Percentiles rank a stretch among this genome's conserved stretches.
Evolutionary conservation across 495 filamentous ascomycete genomes (phyloP).

Genomic region (Bathelium albidoporum): DNA sequence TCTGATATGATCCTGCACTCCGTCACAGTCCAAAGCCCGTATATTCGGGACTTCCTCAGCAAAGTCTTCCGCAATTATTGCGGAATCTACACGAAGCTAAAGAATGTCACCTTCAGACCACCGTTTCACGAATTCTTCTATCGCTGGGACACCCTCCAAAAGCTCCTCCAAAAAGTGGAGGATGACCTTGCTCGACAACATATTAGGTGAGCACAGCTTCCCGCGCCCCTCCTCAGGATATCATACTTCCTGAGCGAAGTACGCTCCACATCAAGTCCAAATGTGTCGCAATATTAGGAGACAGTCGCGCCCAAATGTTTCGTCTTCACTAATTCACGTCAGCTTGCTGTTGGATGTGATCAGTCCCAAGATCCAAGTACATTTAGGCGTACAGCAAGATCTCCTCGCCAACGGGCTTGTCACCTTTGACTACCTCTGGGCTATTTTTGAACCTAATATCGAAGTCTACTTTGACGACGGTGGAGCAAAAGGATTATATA

Average conservation of each 20-base stretch:
- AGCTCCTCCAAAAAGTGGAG: no score
- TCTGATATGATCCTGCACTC: neutral
- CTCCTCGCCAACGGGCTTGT: neutral
- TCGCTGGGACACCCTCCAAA: neutral
- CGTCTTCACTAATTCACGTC: no score
- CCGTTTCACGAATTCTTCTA: neutral
- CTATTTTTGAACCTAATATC: neutral
- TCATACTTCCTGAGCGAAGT: no score
- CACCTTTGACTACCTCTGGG: neutral
- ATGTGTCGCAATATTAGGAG: no score
- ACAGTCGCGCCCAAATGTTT: no score
- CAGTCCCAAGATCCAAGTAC: neutral
- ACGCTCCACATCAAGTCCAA: no score
- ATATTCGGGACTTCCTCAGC: neutral
- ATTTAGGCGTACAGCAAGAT: neutral
- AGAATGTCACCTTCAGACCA: neutral
- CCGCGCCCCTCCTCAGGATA: no score
- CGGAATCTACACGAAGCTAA: neutral
- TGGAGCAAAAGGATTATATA: no score
- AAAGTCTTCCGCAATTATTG: neutral
- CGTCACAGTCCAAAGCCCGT: neutral
- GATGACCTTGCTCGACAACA: no score
- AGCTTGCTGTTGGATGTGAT: neutral
- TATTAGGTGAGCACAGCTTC: no score
- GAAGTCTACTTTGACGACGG: no score